A percentile compares a stretch with the other conserved stretches of the same genome.
phyloP scores from a whole-genome alignment of 2,329 filamentous ascomycete species.

The Aureobasidium subglaciale region DNA sequence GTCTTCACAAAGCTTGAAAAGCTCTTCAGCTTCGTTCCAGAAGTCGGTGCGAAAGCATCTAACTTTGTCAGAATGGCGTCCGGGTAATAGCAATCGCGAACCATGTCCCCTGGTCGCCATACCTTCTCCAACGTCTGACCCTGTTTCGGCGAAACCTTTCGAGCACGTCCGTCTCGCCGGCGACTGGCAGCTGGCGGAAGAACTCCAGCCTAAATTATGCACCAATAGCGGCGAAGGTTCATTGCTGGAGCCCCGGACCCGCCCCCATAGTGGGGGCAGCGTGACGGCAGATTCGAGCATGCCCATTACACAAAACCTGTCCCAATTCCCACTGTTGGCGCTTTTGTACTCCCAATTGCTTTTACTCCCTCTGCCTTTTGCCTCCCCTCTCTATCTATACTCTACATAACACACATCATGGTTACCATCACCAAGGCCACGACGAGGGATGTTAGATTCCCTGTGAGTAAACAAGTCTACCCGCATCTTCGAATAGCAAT shows the following conservation, averaged over 20 bases:
- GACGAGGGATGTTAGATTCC: slow-evolving; percentile 45
- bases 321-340: slow-evolving; percentile 6
- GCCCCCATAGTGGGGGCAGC: slow-evolving; percentile 10
- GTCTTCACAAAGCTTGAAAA: background rate
- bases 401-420: slow-evolving; percentile 27
- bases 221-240: slow-evolving; percentile 14
- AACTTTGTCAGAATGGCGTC: background rate
- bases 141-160: slow-evolving; percentile 3
- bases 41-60: background rate
- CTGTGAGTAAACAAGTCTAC: slow-evolving; percentile 28
- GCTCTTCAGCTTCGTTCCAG: background rate
- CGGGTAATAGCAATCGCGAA: slow-evolving; percentile 2
- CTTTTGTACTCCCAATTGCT: background rate
- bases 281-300: slow-evolving; percentile 3
- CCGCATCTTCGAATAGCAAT: background rate
- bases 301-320: slow-evolving; percentile 2
- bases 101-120: background rate
- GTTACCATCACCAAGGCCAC: slow-evolving; percentile 40
- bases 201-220: slow-evolving; percentile 9
- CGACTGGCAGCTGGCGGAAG: slow-evolving; percentile 11
- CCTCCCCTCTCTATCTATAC: background rate
- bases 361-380: background rate
- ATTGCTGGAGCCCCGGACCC: slow-evolving; percentile 12
- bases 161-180: slow-evolving; percentile 4
- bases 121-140: background rate